Evolutionary conservation across 225 moss, liverwort and hornwort species (phyloP).

Genomic region (Climacium dendroides): DNA sequence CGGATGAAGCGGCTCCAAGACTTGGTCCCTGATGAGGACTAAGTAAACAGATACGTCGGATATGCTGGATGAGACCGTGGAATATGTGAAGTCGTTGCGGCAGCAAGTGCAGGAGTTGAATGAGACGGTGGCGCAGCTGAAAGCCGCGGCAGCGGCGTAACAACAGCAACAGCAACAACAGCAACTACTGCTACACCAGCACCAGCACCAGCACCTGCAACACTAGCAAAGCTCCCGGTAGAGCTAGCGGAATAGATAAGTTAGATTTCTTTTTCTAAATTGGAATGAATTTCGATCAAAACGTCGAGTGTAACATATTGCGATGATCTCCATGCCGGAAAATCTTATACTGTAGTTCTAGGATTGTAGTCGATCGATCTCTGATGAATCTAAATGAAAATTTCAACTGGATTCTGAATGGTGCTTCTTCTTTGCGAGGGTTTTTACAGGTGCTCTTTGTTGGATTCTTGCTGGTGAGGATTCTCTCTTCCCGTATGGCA

Average conservation of each 20-base stretch:
- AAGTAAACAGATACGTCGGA: conserved; percentile 39
- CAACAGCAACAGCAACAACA: background rate
- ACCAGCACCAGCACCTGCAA: background rate
- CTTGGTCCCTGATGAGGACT: conserved; percentile 37
- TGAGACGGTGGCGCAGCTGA: conserved; percentile 15
- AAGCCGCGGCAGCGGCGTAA: background rate
- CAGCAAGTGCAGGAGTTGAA: conserved; percentile 20
- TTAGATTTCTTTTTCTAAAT: background rate
- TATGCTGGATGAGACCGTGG: conserved; percentile 45
- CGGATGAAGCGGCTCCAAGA: conserved; percentile 45
- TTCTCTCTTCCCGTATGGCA: background rate
- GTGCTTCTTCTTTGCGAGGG: background rate
- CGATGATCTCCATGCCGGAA: background rate
- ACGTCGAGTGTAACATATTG: conserved; percentile 4
- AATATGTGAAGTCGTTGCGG: conserved; percentile 34
- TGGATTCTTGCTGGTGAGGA: background rate
- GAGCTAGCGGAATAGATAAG: background rate
- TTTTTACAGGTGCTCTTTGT: background rate
- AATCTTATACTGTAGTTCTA: background rate
- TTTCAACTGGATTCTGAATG: background rate
- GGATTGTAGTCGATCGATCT: background rate
- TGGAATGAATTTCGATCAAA: background rate
- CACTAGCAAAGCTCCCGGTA: background rate
- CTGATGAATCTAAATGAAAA: background rate
- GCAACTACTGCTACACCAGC: background rate